These are phyloP conservation scores for Amylostereum areolatum DNA, from an alignment of 1,284 basidiomycete genomes.

Conservation along the genomic window DNA sequence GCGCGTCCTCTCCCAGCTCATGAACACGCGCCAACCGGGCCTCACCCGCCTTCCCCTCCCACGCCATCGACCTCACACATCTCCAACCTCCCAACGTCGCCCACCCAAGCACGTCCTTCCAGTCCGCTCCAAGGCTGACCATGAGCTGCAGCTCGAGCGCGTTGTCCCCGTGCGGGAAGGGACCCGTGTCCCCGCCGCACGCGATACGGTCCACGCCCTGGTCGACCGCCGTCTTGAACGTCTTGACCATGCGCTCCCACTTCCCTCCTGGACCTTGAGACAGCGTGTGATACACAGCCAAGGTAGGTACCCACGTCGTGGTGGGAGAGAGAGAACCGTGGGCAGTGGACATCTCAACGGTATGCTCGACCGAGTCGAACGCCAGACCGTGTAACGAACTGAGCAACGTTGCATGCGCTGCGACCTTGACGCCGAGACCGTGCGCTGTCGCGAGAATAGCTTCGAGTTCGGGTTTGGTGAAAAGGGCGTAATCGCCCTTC, in stretches of 20 bases:
- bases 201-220: constrained; percentile 41
- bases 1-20: constrained; percentile 21
- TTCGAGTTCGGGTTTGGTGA: constrained; percentile 40
- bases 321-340: constrained; percentile 1
- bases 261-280: constrained; percentile 14
- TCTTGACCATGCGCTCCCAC: constrained; percentile 34
- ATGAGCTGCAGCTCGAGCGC: constrained; percentile 57
- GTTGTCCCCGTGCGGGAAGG: constrained; percentile 58
- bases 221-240: constrained; percentile 42
- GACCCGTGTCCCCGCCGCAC: constrained; percentile 60
- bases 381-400: constrained; percentile 32
- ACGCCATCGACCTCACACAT: constrained; percentile 43
- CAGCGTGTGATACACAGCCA: constrained; percentile 42
- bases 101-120: constrained; percentile 51
- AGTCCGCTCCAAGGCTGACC: constrained; percentile 48
- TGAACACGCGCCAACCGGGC: constrained; percentile 26
- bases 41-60: constrained; percentile 37
- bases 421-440: constrained; percentile 49
- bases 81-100: constrained; percentile 56
- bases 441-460: constrained; percentile 50
- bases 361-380: constrained; percentile 16
- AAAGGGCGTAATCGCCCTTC: constrained; percentile 33
- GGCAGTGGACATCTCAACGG: constrained; percentile 26
- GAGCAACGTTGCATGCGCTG: constrained; percentile 46
- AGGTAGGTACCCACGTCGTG: constrained; percentile 55